phyloP scores from a whole-genome alignment of 2,329 filamentous ascomycete species.

The Ceratocystis cacaofunesta region DNA sequence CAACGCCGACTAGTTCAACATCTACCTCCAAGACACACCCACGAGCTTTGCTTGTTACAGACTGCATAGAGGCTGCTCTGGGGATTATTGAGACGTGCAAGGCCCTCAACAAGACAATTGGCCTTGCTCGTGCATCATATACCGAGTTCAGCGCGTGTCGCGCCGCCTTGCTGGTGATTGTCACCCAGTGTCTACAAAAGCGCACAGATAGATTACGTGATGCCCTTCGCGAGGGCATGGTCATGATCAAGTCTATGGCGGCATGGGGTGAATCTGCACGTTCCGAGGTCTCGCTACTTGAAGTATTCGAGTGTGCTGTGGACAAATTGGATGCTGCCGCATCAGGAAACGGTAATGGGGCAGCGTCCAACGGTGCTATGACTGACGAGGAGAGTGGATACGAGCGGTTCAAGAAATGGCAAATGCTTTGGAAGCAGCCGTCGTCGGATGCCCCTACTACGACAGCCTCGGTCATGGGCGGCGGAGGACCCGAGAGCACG shows the following conservation, averaged over 20 bases:
- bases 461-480: not conserved
- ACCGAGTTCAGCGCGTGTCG: slow-evolving; percentile 42
- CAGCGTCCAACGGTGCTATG: slow-evolving; percentile 21
- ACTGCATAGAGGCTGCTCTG: slow-evolving; percentile 38
- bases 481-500: slow-evolving; percentile 7
- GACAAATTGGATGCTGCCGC: slow-evolving; percentile 31
- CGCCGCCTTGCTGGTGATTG: slow-evolving; percentile 35
- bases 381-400: slow-evolving; percentile 28
- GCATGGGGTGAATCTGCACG: slow-evolving; percentile 36
- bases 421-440: slow-evolving; percentile 29
- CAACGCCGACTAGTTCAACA: slow-evolving; percentile 20
- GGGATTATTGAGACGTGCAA: slow-evolving; percentile 36
- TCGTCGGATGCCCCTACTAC: slow-evolving; percentile 9
- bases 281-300: slow-evolving; percentile 38
- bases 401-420: slow-evolving; percentile 37
- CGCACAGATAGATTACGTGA: slow-evolving; percentile 30
- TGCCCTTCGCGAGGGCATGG: slow-evolving; percentile 33
- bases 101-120: slow-evolving; percentile 34
- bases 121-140: slow-evolving; percentile 39
- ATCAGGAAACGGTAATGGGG: slow-evolving; percentile 19
- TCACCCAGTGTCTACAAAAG: slow-evolving; percentile 27
- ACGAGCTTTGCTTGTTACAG: slow-evolving; percentile 29
- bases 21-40: slow-evolving; percentile 21
- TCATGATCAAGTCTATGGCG: slow-evolving; percentile 38
- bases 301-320: slow-evolving; percentile 36